Percentiles rank a stretch among this genome's conserved stretches.
phyloP scores from a whole-genome alignment of 225 moss, liverwort and hornwort species.

The Anthoceros angustus region DNA sequence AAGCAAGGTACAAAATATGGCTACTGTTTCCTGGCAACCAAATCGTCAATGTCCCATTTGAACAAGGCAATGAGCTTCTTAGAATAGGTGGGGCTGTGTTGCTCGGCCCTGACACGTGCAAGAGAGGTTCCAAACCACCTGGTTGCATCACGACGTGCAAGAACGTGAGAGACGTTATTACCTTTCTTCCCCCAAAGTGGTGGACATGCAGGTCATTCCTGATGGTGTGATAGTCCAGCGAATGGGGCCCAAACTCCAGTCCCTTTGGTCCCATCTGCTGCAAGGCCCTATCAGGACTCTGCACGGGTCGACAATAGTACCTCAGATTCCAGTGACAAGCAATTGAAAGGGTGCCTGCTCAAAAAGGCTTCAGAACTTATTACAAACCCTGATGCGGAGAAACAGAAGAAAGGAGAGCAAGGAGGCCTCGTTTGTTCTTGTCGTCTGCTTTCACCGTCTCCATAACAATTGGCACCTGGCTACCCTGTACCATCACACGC shows the following conservation, averaged over 20 bases:
- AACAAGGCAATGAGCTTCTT: conserved; percentile 81
- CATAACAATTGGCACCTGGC: conserved; percentile 80
- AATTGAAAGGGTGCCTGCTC: conserved; percentile 4
- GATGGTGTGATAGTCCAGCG: conserved; percentile 92
- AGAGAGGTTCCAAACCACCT: not conserved
- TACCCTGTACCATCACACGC: conserved; percentile 37
- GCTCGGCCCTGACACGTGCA: conserved; percentile 44
- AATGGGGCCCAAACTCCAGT: conserved; percentile 92
- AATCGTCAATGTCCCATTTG: conserved; percentile 74
- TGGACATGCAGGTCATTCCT: conserved; percentile 79
- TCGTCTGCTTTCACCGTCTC: conserved; percentile 95
- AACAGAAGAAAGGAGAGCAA: too few relatives aligned
- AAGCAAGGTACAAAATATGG: too few relatives aligned
- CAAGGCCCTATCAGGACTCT: too few relatives aligned
- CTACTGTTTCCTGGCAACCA: too few relatives aligned
- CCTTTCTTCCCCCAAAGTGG: conserved; percentile 82
- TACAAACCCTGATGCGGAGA: too few relatives aligned
- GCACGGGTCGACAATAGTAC: too few relatives aligned
- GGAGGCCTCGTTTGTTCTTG: conserved; percentile 70
- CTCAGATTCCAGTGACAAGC: not conserved
- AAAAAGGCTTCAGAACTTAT: conserved; percentile 22
- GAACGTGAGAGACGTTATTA: conserved; percentile 13
- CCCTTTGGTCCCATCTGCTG: conserved; percentile 87
- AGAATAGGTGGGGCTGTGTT: conserved; percentile 78
- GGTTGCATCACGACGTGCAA: too few relatives aligned